Base-by-base conservation (phyloP, 1,284 basidiomycete genomes). In the Peniophora sp. region DNA sequence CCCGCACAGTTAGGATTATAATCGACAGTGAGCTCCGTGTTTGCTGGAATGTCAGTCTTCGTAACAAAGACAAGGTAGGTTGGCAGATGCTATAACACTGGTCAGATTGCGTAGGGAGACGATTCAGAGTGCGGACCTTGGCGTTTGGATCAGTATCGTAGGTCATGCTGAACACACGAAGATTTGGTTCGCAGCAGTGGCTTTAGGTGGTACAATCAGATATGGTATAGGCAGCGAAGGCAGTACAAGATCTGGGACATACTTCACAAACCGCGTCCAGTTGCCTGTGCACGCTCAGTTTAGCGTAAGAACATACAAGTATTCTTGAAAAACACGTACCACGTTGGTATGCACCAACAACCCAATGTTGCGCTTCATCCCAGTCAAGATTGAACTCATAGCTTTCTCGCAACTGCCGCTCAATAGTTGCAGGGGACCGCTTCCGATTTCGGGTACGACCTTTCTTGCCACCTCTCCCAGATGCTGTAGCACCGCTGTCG, bases 231-330 rank as follows among this genome's bases (percentile, higher is more conserved):
- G n/a, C n/a, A n/a, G n/a, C n/a, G n/a, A n/a, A n/a, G n/a, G n/a
- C n/a, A n/a, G n/a, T n/a, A n/a, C n/a, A n/a, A n/a, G n/a, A n/a
- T n/a, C n/a, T n/a, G n/a, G n/a, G n/a, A n/a, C n/a, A n/a, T 55
- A 27, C 16, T 65, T 36, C 55, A 59, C 56, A 56, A 67, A 56
- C 55, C 63, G 50, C 65, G 62, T 51, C 49, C 55, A 36, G 44
- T 45, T 45, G 44, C 44, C 39, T 41, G 39, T n/a, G n/a, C 16
- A 8, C n/a, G 16, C 20, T 41, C n/a, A 22, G n/a, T 41, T 9
- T 8, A 41, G 27, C 27, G 27, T 32, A 5, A 12, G 12, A 32
- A 32, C 6, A 32, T 32, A 6, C 27, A 32, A 5, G 27, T 12
- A 12, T 32, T n/a, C n/a, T n/a, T n/a, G n/a, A n/a, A n/a, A 12